phyloP scores from a whole-genome alignment of 441 rosid species.

The Kokia cookei region DNA sequence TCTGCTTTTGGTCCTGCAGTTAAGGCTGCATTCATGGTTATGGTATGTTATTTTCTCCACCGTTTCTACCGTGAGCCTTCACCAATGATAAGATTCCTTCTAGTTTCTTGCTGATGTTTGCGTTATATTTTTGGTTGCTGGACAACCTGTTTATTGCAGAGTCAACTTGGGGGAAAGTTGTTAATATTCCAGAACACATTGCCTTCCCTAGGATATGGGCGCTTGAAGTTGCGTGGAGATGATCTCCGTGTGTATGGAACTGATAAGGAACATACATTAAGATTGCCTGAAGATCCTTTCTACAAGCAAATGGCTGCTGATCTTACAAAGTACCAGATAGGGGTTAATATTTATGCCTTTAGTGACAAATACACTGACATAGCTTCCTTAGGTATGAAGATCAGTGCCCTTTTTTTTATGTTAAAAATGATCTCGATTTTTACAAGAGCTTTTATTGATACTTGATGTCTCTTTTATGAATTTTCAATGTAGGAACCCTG shows the following conservation, averaged over 20 bases:
- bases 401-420: neutral
- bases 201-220: constrained; percentile 97
- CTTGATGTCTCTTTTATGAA: constrained; percentile 3
- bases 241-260: constrained; percentile 96
- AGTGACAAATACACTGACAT: constrained; percentile 93
- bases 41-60: constrained; percentile 52
- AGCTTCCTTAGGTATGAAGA: constrained; percentile 81
- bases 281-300: constrained; percentile 90
- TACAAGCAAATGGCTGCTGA: constrained; percentile 99
- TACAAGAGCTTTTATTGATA: neutral
- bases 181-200: constrained; percentile 85
- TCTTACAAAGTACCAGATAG: constrained; percentile 95
- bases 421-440: neutral
- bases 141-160: constrained; percentile 37
- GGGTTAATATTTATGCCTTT: constrained; percentile 83
- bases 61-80: constrained; percentile 8
- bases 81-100: neutral
- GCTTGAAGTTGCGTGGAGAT: constrained; percentile 95
- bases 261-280: constrained; percentile 79
- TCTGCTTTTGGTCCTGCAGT: constrained; percentile 99
- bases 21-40: constrained; percentile 90
- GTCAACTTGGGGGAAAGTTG: constrained; percentile 93
- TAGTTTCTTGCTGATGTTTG: neutral
- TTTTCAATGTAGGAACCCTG: constrained; percentile 55
- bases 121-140: constrained; percentile 2